Evolutionary conservation across 2,329 filamentous ascomycete genomes (phyloP).

Genomic region (Botrytis hyacinthi): DNA sequence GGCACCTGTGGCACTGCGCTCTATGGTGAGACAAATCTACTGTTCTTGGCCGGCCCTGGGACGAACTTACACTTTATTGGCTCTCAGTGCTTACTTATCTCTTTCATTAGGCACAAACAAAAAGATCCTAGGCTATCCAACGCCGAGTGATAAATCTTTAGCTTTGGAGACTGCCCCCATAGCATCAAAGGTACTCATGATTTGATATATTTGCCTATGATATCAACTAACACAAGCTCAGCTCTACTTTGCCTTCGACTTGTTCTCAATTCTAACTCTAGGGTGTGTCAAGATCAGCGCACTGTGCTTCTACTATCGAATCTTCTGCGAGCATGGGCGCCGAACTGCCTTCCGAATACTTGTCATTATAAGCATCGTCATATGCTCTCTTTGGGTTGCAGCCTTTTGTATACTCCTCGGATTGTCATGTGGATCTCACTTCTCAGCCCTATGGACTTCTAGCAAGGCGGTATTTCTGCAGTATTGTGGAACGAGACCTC

Average conservation of each 20-base stretch:
- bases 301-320: constrained; percentile 16
- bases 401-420: background rate
- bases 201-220: background rate
- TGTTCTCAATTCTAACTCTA: constrained; percentile 3
- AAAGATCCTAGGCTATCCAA: background rate
- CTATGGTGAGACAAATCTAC: background rate
- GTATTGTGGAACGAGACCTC: background rate
- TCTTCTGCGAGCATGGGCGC: constrained; percentile 8
- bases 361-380: background rate
- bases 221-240: background rate
- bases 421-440: constrained; percentile 1
- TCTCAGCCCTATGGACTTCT: background rate
- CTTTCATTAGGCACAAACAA: background rate
- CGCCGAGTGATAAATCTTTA: background rate
- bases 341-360: background rate
- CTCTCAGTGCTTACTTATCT: too few relatives aligned
- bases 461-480: background rate
- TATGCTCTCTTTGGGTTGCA: background rate
- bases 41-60: too few relatives aligned
- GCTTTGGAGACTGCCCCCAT: background rate
- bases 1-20: background rate
- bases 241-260: background rate
- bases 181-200: background rate
- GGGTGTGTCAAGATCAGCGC: constrained; percentile 15
- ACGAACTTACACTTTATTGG: too few relatives aligned